Conservation (phyloP, 345 rosid genomes). For the Acer saccharum region DNA sequence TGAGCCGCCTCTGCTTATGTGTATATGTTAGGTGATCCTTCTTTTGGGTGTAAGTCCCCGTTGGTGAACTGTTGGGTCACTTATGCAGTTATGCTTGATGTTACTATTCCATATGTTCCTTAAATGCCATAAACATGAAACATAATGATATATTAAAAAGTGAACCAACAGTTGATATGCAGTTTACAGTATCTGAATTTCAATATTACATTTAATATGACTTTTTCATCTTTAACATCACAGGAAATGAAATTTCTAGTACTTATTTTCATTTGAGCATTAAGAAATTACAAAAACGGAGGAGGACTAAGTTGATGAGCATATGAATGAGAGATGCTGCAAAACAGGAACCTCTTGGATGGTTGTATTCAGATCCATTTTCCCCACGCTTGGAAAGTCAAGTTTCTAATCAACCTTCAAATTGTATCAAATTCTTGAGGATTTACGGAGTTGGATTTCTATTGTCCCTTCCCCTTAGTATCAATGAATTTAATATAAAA, state of each 20-base stretch:
- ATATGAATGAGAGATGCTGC: constrained; percentile 33
- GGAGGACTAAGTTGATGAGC: constrained; percentile 38
- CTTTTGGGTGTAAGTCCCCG: neutral
- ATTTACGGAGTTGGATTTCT: neutral
- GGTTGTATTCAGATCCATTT: neutral
- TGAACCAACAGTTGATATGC: too few species aligned
- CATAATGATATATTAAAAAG: too few species aligned
- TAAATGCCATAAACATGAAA: too few species aligned
- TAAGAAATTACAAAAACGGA: constrained; percentile 26
- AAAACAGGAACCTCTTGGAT: constrained; percentile 46
- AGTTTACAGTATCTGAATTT: neutral
- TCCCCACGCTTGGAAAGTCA: neutral
- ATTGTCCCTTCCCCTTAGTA: neutral
- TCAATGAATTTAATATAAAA: neutral
- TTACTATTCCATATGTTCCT: neutral
- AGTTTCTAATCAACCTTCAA: neutral
- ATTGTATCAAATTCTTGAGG: neutral
- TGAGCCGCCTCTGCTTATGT: too few species aligned
- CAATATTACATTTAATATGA: neutral
- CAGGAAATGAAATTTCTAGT: neutral
- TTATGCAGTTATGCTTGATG: too few species aligned
- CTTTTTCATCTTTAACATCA: neutral
- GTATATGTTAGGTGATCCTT: neutral
- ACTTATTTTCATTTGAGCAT: constrained; percentile 29
- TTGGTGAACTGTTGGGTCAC: neutral